Evolutionary conservation across 176 grass and related monocot species (phyloP).

Genomic region (Cymbopogon citratus): DNA sequence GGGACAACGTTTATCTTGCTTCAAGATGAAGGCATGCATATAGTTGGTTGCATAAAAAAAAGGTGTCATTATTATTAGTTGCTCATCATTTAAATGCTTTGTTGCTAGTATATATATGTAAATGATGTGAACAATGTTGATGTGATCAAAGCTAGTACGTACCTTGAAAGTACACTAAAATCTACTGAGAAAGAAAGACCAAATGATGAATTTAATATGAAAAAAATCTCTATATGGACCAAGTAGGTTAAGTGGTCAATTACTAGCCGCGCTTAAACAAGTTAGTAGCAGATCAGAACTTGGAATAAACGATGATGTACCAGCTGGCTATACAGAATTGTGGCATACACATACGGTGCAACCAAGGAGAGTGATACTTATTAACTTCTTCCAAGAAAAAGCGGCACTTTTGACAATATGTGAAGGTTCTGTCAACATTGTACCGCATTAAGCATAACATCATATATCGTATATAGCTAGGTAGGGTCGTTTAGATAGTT

Average conservation of each 20-base stretch:
- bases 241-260: conserved; percentile 17
- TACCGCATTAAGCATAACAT: not conserved
- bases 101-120: not conserved
- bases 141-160: conserved; percentile 5
- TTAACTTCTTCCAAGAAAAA: not conserved
- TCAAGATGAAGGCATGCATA: conserved; percentile 24
- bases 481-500: not conserved
- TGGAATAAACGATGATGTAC: not conserved
- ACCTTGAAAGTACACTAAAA: not conserved
- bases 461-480: not conserved
- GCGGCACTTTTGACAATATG: not conserved
- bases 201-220: conserved; percentile 9
- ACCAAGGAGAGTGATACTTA: conserved; percentile 18
- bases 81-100: not conserved
- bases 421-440: not conserved
- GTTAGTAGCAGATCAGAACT: not conserved
- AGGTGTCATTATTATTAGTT: conserved; percentile 15
- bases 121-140: conserved; percentile 22
- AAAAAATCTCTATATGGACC: not conserved
- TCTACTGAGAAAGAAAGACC: not conserved
- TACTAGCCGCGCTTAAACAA: conserved; percentile 21
- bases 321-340: not conserved
- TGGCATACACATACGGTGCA: not conserved
- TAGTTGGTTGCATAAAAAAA: conserved; percentile 9
- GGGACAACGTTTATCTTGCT: conserved; percentile 4